These are phyloP conservation scores for Venustampulla echinocandica DNA, from an alignment of 495 filamentous ascomycete species.

Conservation along the genomic window DNA sequence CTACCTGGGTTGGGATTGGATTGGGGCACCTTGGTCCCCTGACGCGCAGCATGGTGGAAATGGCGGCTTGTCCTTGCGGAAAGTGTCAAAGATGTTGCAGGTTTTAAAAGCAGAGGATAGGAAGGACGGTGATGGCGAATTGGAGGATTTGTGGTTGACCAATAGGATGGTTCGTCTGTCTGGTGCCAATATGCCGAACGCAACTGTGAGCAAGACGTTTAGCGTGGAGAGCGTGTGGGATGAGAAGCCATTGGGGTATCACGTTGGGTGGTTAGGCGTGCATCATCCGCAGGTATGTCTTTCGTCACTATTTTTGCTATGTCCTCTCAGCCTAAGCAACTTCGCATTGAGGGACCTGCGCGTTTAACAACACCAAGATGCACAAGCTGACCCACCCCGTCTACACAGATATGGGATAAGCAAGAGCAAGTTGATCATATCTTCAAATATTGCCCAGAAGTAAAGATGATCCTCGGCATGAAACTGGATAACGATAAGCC, in stretches of 20 bases:
- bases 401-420: slow-evolving; percentile 17
- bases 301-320: neutral
- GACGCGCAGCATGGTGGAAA: slow-evolving; percentile 19
- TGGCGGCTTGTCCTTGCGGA: slow-evolving; percentile 19
- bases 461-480: slow-evolving; percentile 21
- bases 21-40: slow-evolving; percentile 22
- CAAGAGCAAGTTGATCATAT: slow-evolving; percentile 14
- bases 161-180: slow-evolving; percentile 2
- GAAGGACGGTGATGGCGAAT: slow-evolving; percentile 4
- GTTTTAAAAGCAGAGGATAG: slow-evolving; percentile 14
- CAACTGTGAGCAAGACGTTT: slow-evolving; percentile 14
- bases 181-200: slow-evolving; percentile 13
- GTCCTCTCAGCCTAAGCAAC: too few relatives aligned
- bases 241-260: slow-evolving; percentile 21
- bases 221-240: slow-evolving; percentile 24
- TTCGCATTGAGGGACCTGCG: neutral
- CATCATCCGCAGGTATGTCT: slow-evolving; percentile 10
- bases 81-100: slow-evolving; percentile 14
- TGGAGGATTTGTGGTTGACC: slow-evolving; percentile 21
- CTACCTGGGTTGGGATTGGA: slow-evolving; percentile 20
- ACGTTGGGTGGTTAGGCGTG: slow-evolving; percentile 16
- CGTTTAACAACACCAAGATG: too few relatives aligned
- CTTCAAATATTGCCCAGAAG: slow-evolving; percentile 19
- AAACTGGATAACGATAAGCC: slow-evolving; percentile 17
- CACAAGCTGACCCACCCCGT: too few relatives aligned